phyloP scores from a whole-genome alignment of 257 asterid genomes.

The Solanum clarkiae region DNA sequence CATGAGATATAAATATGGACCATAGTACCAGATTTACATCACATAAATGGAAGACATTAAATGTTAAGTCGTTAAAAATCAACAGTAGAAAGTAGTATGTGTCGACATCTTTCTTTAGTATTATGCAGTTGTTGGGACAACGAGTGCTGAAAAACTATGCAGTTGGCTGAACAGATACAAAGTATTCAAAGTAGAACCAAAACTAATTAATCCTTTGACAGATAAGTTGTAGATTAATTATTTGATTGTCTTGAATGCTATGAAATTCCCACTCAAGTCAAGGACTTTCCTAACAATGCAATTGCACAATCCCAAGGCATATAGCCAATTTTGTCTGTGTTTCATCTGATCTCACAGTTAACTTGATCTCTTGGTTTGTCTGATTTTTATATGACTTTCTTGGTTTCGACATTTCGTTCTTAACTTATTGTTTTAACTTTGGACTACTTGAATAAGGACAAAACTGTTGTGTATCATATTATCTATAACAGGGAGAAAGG shows the following conservation, averaged over 20 bases:
- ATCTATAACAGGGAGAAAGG: conserved; percentile 62
- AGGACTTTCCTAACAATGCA: neutral
- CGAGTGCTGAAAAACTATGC: neutral
- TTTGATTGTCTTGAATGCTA: neutral
- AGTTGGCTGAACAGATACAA: neutral
- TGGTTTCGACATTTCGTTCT: neutral
- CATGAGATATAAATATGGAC: neutral
- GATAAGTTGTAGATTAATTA: neutral
- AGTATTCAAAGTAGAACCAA: neutral
- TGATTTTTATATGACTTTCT: neutral
- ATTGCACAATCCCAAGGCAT: neutral
- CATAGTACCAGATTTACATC: neutral
- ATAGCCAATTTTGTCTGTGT: neutral
- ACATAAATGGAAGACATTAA: neutral
- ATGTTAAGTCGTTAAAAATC: no score
- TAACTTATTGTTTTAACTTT: neutral
- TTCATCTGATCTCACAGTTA: neutral
- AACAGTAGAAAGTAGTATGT: neutral
- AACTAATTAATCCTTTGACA: neutral
- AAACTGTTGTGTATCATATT: neutral
- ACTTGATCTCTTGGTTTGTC: neutral
- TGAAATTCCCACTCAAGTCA: neutral
- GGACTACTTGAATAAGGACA: neutral
- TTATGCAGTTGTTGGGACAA: neutral
- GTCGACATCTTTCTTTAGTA: neutral